Percentiles rank a stretch among this genome's conserved stretches.
phyloP scores from a whole-genome alignment of 2,329 filamentous ascomycete species.

The Fusarium hostae region DNA sequence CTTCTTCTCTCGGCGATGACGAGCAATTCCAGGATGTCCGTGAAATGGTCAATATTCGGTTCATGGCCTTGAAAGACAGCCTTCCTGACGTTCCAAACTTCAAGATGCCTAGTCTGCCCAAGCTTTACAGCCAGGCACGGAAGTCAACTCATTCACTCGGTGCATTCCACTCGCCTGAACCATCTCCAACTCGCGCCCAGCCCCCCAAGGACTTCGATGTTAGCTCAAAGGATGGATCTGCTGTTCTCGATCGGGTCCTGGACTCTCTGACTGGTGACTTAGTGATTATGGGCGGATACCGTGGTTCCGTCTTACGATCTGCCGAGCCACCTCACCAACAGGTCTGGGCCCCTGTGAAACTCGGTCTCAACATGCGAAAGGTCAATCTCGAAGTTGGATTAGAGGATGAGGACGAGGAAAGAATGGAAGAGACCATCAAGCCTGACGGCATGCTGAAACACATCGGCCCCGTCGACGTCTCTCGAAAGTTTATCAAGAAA shows the following conservation, averaged over 20 bases:
- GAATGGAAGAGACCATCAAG: slow-evolving; percentile 84
- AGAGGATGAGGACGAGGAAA: slow-evolving; percentile 82
- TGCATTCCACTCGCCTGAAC: slow-evolving; percentile 45
- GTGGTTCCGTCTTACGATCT: slow-evolving; percentile 88
- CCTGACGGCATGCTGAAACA: slow-evolving; percentile 90
- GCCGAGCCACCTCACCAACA: slow-evolving; percentile 85
- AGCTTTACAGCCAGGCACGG: slow-evolving; percentile 53
- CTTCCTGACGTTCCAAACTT: slow-evolving; percentile 83
- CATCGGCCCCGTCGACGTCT: slow-evolving; percentile 92
- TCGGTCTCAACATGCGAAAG: slow-evolving; percentile 90
- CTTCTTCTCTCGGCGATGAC: slow-evolving; percentile 87
- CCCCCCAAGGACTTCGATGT: slow-evolving; percentile 22
- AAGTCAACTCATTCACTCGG: slow-evolving; percentile 49
- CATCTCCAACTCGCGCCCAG: slow-evolving; percentile 42
- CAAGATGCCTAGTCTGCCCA: slow-evolving; percentile 73
- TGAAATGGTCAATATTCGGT: slow-evolving; percentile 86
- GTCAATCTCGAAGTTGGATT: slow-evolving; percentile 91
- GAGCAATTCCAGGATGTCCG: slow-evolving; percentile 81
- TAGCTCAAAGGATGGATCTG: slow-evolving; percentile 37
- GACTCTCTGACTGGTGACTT: slow-evolving; percentile 83
- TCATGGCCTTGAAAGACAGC: slow-evolving; percentile 91
- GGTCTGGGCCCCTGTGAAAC: slow-evolving; percentile 93
- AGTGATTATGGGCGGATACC: slow-evolving; percentile 89
- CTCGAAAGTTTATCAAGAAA: slow-evolving; percentile 81
- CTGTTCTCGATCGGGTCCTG: slow-evolving; percentile 64